Base-by-base conservation (phyloP, 495 filamentous ascomycete species). In the Elaphomyces granulatus region DNA sequence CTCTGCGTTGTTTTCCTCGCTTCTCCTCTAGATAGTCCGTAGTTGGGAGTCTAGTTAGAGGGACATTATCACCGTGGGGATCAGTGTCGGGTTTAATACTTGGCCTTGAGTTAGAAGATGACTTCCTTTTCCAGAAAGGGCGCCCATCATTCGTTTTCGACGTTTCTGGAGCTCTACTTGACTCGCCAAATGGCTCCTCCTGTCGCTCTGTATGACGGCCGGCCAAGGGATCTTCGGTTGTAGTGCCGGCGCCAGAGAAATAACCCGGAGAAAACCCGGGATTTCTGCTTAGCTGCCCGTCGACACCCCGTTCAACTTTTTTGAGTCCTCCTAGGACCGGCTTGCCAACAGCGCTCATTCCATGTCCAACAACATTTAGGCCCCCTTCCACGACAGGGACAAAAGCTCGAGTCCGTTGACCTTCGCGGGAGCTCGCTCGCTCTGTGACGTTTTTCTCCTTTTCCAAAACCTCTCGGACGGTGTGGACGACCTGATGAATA, bases 401-500 rank as follows among this genome's bases (percentile, higher is more conserved):
- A 45, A 36, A 30, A 15, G 37, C 43, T 42, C 47, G 14, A 28
- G 45, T 14, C 44, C 46, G 15, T 45, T 38, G 20, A 12, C 23
- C 6, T 15, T 16, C 17, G 2, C 15, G 34, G 1, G 35, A 18
- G 18, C 37, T 18, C 19, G 52, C 44, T 31, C 51, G 48, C 37
- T 56, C 50, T 15, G 55, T 40, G 1, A 48, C 49, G 21, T 43
- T 45, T 15, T 56, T 52, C 6, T 55, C 51, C n/a, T 75, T 74
- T 15, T 68, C 66, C 19, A 86, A 55, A n/a, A 71, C 68, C 34
- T 86, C 79, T 12, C 67, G 67, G 8, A 90, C 52, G 3, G 76
- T 80, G 40, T 87, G 82, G 2, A 75, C 80, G 10, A 82, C 69
- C 46, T 90, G 72, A 43, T 93, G 80, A 42, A 83, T 83, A 43